Evolutionary conservation across 2,329 filamentous ascomycete genomes (phyloP).

Genomic region (Eurotiales sp.): DNA sequence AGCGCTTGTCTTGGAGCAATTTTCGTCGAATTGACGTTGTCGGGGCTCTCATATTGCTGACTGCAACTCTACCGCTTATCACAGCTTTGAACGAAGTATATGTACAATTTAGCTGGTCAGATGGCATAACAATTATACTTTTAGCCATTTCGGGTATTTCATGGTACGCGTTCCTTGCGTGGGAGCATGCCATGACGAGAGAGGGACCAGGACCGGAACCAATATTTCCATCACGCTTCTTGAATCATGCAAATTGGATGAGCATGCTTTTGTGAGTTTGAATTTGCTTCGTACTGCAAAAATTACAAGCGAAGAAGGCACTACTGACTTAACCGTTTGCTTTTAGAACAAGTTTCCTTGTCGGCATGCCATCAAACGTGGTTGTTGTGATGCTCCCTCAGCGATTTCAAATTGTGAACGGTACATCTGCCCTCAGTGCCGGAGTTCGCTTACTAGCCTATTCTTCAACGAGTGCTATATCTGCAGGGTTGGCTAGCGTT

Average conservation of each 20-base stretch:
- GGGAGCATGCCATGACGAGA: slow-evolving; percentile 24
- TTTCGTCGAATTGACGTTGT: slow-evolving; percentile 34
- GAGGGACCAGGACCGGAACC: slow-evolving; percentile 19
- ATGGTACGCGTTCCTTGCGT: slow-evolving; percentile 30
- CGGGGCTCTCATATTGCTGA: slow-evolving; percentile 37
- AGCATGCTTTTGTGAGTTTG: slow-evolving; percentile 24
- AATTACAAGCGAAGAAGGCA: background rate
- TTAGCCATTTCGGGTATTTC: slow-evolving; percentile 18
- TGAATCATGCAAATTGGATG: slow-evolving; percentile 24
- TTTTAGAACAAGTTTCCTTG: slow-evolving; percentile 24
- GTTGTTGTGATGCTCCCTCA: slow-evolving; percentile 28
- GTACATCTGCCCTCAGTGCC: slow-evolving; percentile 23
- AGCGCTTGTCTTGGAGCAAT: slow-evolving; percentile 25
- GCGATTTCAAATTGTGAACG: slow-evolving; percentile 24
- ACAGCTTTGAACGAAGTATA: slow-evolving; percentile 47
- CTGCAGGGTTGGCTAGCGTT: slow-evolving; percentile 21
- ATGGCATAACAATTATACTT: slow-evolving; percentile 27
- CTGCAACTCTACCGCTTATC: slow-evolving; percentile 44
- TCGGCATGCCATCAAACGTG: slow-evolving; percentile 25
- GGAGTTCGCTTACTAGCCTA: slow-evolving; percentile 26
- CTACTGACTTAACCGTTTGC: slow-evolving; percentile 10
- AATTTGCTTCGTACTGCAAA: background rate
- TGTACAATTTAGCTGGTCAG: slow-evolving; percentile 41
- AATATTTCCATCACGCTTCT: slow-evolving; percentile 27
- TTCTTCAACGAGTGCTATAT: slow-evolving; percentile 22